Base-by-base conservation (phyloP, 768 basidiomycete genomes). In the Mycena epipterygia region DNA sequence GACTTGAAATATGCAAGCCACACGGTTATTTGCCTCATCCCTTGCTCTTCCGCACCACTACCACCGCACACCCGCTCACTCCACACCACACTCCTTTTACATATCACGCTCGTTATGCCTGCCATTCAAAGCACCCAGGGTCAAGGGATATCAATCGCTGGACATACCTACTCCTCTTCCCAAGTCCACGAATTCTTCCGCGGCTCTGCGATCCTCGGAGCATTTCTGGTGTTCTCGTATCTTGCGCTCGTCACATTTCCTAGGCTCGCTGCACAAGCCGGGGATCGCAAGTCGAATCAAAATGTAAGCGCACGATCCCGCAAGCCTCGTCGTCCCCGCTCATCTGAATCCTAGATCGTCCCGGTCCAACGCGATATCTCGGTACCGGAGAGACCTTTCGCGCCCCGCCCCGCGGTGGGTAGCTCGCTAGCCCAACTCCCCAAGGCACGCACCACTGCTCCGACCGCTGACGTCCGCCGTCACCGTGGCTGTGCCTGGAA, bases 231-330 rank as follows among this genome's bases (percentile, higher is more conserved):
- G 0, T 27, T 65, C 33, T 65, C 55, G 1, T 65, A 65, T 16
- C 55, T 65, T 16, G 64, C 64, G 8, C 64, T 65, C 23, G 64
- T 57, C 3, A 48, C 55, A 13, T 25, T 65, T 32, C 64, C 55
- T 8, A 32, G 25, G 23, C 29, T 42, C 16, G 62, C 51, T 23
- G 48, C 48, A 27, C n/a, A n/a, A n/a, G n/a, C n/a, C n/a, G n/a
- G n/a, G n/a, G n/a, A n/a, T n/a, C 37, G 56, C 37, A 58, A 23
- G 32, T 32, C 42, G 21, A 44, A 44, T 44, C 6, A 8, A 44
- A n/a, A 44, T 44, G 42, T 44, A 44, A 23, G n/a, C n/a, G n/a
- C n/a, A n/a, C n/a, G n/a, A n/a, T n/a, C n/a, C n/a, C n/a, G n/a
- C n/a, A n/a, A n/a, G 17, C 46, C n/a, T 8, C 21, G 46, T 12